Conservation (phyloP, 2,329 filamentous ascomycete species). For the Zymoseptoria pseudotritici region DNA sequence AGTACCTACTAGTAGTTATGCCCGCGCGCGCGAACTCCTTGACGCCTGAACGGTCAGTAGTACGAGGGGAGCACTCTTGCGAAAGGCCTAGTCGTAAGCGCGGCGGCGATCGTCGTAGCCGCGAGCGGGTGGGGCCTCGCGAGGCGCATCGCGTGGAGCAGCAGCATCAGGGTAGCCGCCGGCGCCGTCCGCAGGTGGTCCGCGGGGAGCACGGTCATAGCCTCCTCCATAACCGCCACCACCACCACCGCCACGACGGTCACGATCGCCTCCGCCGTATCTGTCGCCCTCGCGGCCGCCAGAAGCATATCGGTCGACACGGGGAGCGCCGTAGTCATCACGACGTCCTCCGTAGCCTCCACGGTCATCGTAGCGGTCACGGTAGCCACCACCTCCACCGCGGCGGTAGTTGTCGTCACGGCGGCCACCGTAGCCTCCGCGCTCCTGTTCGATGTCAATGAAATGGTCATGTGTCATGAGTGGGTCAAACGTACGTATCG, state of each 20-base stretch:
- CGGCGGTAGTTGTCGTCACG: conserved; percentile 42
- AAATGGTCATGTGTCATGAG: neutral
- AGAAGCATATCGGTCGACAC: conserved; percentile 42
- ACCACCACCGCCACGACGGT: conserved; percentile 23
- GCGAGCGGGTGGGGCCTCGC: conserved; percentile 25
- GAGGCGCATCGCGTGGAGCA: conserved; percentile 19
- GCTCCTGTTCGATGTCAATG: conserved; percentile 20
- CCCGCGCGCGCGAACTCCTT: conserved; percentile 13
- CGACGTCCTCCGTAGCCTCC: conserved; percentile 50
- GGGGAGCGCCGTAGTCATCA: conserved; percentile 42
- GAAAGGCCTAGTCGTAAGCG: conserved; percentile 26
- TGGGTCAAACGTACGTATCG: conserved; percentile 31
- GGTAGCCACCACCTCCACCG: conserved; percentile 40
- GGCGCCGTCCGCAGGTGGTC: conserved; percentile 21
- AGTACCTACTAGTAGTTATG: too few species aligned
- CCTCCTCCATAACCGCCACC: conserved; percentile 21
- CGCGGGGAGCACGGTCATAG: conserved; percentile 28
- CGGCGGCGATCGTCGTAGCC: conserved; percentile 29
- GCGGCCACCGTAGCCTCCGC: conserved; percentile 34
- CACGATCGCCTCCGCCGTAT: conserved; percentile 17
- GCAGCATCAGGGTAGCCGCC: conserved; percentile 17
- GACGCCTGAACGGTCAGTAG: conserved; percentile 21
- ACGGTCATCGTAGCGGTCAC: conserved; percentile 58
- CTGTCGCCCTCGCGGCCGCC: conserved; percentile 33
- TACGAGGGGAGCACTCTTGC: conserved; percentile 13